These are phyloP conservation scores for Perilla frutescens DNA, from an alignment of 257 asterid species.

Conservation along the genomic window DNA sequence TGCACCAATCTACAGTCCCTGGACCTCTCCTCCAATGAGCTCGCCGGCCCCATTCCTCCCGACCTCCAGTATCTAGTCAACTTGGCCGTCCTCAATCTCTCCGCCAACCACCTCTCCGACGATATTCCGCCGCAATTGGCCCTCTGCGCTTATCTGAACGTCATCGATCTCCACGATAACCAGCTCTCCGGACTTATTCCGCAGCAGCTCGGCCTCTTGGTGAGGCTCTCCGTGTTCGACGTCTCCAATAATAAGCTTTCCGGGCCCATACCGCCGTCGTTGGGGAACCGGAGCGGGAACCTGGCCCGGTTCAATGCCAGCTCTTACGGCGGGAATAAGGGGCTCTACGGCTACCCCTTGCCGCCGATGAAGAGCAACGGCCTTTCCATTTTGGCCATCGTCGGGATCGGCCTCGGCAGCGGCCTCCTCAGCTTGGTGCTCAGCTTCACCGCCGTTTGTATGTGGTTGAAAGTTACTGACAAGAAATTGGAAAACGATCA, in stretches of 20 bases:
- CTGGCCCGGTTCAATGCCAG: conserved; percentile 76
- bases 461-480: conserved; percentile 85
- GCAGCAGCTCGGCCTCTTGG: conserved; percentile 77
- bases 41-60: conserved; percentile 78
- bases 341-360: conserved; percentile 83
- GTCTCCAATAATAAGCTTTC: conserved; percentile 72
- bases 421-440: conserved; percentile 82
- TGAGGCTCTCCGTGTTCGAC: conserved; percentile 74
- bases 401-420: conserved; percentile 96
- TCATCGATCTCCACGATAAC: conserved; percentile 88
- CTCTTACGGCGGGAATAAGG: conserved; percentile 80
- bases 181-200: conserved; percentile 72
- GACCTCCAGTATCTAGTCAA: conserved; percentile 77
- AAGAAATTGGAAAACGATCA: conserved; percentile 67
- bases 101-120: conserved; percentile 71
- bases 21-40: conserved; percentile 81
- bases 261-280: conserved; percentile 74
- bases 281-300: conserved; percentile 80
- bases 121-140: conserved; percentile 73
- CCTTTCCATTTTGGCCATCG: conserved; percentile 68
- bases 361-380: conserved; percentile 73
- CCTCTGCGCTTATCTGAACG: conserved; percentile 82
- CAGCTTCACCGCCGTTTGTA: conserved; percentile 88
- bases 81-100: conserved; percentile 81
- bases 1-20: conserved; percentile 92